A percentile compares a stretch with the other conserved stretches of the same genome.
Evolutionary conservation across 129 eudicot genomes (phyloP).

Genomic region (Lactuca sativa): DNA sequence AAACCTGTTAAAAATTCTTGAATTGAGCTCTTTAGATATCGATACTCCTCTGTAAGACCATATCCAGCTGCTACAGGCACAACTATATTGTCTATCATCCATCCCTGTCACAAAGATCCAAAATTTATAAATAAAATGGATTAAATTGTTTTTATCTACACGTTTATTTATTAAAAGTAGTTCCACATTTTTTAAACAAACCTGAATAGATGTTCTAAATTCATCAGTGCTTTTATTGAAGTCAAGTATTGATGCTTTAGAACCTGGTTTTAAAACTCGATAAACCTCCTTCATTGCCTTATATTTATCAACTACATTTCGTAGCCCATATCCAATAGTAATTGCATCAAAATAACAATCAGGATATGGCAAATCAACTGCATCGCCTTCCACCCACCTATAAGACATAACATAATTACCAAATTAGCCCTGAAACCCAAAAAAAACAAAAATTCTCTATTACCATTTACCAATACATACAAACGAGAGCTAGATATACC

Average conservation of each 20-base stretch:
- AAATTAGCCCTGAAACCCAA: conserved; percentile 5
- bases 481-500: conserved; percentile 37
- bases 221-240: conserved; percentile 73
- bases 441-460: neutral
- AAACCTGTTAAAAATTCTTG: conserved; percentile 76
- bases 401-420: conserved; percentile 26
- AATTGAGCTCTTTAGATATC: conserved; percentile 85
- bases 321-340: conserved; percentile 88
- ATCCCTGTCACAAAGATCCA: conserved; percentile 50
- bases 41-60: conserved; percentile 74
- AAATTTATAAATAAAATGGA: neutral
- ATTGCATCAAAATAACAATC: conserved; percentile 76
- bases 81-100: conserved; percentile 83
- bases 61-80: conserved; percentile 85
- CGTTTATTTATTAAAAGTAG: no score
- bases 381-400: conserved; percentile 97
- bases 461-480: neutral
- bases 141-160: neutral
- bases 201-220: conserved; percentile 60
- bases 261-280: conserved; percentile 81
- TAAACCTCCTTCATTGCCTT: conserved; percentile 70
- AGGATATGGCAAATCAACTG: conserved; percentile 79
- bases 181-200: conserved; percentile 21
- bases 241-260: conserved; percentile 83
- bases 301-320: conserved; percentile 70